Evolutionary conservation across 805 yeast genomes (phyloP).

Genomic region (Candida anglica): DNA sequence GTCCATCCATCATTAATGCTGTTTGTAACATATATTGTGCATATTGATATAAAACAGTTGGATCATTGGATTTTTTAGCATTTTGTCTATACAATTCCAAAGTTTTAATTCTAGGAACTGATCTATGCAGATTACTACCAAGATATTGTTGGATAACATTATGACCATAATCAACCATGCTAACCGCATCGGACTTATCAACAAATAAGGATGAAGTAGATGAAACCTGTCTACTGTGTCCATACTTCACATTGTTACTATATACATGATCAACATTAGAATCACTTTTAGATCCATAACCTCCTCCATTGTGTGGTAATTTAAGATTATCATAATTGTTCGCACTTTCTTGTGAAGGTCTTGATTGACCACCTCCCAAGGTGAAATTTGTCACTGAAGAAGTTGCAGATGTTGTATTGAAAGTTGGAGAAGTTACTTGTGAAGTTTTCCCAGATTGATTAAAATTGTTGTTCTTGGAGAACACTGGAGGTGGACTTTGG

Average conservation of each 20-base stretch:
- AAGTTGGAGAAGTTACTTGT: slow-evolving; percentile 19
- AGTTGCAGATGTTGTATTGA: slow-evolving; percentile 26
- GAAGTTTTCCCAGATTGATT: slow-evolving; percentile 3
- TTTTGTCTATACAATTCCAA: slow-evolving; percentile 83
- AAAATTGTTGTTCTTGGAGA: slow-evolving; percentile 8
- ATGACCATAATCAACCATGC: slow-evolving; percentile 49
- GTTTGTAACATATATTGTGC: slow-evolving; percentile 89
- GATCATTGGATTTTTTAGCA: slow-evolving; percentile 82
- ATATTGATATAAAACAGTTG: slow-evolving; percentile 80
- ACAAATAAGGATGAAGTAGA: slow-evolving; percentile 35
- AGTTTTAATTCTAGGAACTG: slow-evolving; percentile 76
- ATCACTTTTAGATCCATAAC: not conserved
- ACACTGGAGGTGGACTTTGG: slow-evolving; percentile 27
- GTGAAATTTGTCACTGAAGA: slow-evolving; percentile 35
- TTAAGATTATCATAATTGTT: slow-evolving; percentile 18
- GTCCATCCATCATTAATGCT: slow-evolving; percentile 57
- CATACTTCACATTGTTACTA: slow-evolving; percentile 7
- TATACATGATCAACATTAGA: not conserved
- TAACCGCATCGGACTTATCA: slow-evolving; percentile 22
- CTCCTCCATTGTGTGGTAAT: slow-evolving; percentile 1
- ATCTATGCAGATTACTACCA: slow-evolving; percentile 44
- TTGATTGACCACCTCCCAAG: slow-evolving; percentile 7
- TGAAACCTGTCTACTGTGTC: slow-evolving; percentile 33
- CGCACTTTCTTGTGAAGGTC: slow-evolving; percentile 17
- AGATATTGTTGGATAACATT: slow-evolving; percentile 48